A percentile compares a stretch with the other conserved stretches of the same genome.
Conservation (phyloP, 495 filamentous ascomycete genomes). For the Hypoxylon rickii region DNA sequence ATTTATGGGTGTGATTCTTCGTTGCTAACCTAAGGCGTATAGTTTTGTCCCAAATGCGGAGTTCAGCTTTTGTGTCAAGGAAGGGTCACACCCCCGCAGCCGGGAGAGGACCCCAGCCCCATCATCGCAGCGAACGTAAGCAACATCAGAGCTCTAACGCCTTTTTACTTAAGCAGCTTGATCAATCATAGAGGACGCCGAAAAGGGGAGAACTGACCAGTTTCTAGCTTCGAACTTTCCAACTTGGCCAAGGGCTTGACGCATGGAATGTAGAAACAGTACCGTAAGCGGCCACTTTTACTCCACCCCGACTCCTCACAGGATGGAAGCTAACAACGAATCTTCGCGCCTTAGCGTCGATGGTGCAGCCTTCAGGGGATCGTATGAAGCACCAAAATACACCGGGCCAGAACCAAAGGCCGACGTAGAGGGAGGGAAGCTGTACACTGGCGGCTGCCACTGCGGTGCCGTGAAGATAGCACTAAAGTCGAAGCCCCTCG, state of each 20-base stretch:
- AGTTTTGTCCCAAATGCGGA: slow-evolving; percentile 53
- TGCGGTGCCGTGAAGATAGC: slow-evolving; percentile 54
- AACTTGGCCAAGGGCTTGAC: slow-evolving; percentile 45
- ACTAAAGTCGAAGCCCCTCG: slow-evolving; percentile 43
- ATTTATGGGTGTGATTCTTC: background rate
- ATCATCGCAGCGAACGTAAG: slow-evolving; percentile 34
- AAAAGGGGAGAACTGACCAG: slow-evolving; percentile 9
- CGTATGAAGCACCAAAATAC: slow-evolving; percentile 42
- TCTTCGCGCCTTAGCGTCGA: slow-evolving; percentile 38
- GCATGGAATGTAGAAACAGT: slow-evolving; percentile 38
- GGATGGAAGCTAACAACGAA: background rate
- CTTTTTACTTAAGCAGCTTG: too few species aligned
- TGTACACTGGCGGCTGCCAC: slow-evolving; percentile 57
- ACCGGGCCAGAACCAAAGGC: slow-evolving; percentile 46
- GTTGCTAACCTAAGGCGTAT: slow-evolving; percentile 13
- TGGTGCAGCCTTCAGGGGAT: slow-evolving; percentile 32
- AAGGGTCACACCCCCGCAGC: slow-evolving; percentile 14
- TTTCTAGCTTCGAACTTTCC: slow-evolving; percentile 32
- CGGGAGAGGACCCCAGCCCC: slow-evolving; percentile 28
- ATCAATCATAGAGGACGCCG: too few species aligned
- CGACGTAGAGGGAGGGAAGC: slow-evolving; percentile 41
- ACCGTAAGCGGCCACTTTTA: slow-evolving; percentile 29
- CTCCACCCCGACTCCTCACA: background rate
- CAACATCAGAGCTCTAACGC: background rate
- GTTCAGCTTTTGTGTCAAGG: slow-evolving; percentile 35